Percentiles rank a stretch among this genome's conserved stretches.
phyloP scores from a whole-genome alignment of 208 protist genomes.

The Crithidia bombi region DNA sequence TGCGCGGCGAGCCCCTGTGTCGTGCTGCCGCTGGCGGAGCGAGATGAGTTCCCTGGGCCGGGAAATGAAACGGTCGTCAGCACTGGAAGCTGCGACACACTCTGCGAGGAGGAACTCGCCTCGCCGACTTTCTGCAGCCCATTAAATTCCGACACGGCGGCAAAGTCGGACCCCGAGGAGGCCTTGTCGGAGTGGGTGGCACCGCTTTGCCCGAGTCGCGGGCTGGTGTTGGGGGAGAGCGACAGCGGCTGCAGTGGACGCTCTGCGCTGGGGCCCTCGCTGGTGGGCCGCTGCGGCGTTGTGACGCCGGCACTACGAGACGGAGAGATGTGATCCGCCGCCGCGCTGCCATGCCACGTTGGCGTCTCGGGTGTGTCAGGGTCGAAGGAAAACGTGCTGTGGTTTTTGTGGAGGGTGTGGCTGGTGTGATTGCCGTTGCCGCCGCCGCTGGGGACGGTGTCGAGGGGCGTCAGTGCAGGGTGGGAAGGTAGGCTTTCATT shows the following conservation, averaged over 20 bases:
- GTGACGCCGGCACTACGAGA: constrained; percentile 9
- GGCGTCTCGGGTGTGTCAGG: constrained; percentile 2
- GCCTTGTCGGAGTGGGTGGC: neutral
- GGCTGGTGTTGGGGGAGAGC: neutral
- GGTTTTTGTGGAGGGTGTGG: neutral
- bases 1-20: neutral
- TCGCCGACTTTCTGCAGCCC: constrained; percentile 8
- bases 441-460: neutral
- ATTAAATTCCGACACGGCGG: neutral
- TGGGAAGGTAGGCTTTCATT: neutral
- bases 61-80: constrained; percentile 18
- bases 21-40: neutral
- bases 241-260: neutral
- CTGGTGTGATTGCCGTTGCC: neutral
- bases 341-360: constrained; percentile 1
- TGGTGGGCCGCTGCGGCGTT: constrained; percentile 1
- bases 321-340: neutral
- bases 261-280: neutral
- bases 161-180: constrained; percentile 3
- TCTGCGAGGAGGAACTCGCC: neutral
- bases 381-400: constrained; percentile 8
- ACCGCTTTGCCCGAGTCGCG: neutral
- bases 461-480: neutral
- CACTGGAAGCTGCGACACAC: constrained; percentile 14
- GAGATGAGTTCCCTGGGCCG: neutral